Base-by-base conservation (phyloP, 257 asterid species). In the Mitragyna speciosa region DNA sequence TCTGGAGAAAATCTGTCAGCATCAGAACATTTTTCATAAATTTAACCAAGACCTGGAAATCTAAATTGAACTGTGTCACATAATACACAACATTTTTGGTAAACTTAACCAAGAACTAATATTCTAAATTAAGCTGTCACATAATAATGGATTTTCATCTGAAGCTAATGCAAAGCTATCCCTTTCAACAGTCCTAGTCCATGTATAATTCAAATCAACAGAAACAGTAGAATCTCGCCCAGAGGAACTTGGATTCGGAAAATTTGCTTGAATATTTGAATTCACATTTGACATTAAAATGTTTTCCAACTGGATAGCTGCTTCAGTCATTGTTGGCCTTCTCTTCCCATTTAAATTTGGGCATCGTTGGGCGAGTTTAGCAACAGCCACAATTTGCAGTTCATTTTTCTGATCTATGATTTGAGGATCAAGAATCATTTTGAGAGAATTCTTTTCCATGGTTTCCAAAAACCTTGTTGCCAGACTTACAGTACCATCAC, bases 341-440 rank as follows among this genome's bases (percentile, higher is more conserved):
- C 30, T 30, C 66, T 52, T 73, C 48, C 77, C 77, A 33, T 52
- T 31, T 41, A 73, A 73, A 28, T 73, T 31, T 5, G 52, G 30
- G 77, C 77, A 51, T 56, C 47, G 24, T 2, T 73, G 66, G 10
- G 77, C 66, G 30, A 73, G 77, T 73, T 51, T 73, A 51, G 77
- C 75, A 6, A 77, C 80, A 0, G 52, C 68, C 8, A 12, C 7
- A 5, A 77, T 14, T 51, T 67, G 56, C 22, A 33, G 54, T 49
- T 43, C 73, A 28, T 33, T 30, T 17, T 31, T 30, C 1, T 66
- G 43, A 52, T 28, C 39, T 10, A 64, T 16, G 16, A 77, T 10
- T 49, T 77, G 67, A 67, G 81, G 56, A 77, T 77, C 81, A 31
- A 77, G 52, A 20, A 77, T 56, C 22, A 5, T n/a, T 11, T 78